Conservation (phyloP, 179 eudicot species). For the Beta corolliflora region DNA sequence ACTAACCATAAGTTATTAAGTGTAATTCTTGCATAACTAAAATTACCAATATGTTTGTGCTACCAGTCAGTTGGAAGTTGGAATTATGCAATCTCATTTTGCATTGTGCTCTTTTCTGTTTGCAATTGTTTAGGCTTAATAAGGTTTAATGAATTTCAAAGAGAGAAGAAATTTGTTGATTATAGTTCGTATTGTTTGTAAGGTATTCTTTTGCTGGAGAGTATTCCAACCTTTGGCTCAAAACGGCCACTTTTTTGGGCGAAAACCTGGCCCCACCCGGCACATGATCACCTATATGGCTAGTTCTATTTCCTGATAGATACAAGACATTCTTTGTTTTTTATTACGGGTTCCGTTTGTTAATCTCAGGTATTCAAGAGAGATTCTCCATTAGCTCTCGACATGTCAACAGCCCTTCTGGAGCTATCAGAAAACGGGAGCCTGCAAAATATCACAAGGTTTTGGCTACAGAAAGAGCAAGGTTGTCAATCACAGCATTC, state of each 20-base stretch:
- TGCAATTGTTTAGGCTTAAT: too few relatives aligned
- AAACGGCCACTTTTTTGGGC: too few relatives aligned
- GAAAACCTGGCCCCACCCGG: too few relatives aligned
- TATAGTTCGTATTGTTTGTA: too few relatives aligned
- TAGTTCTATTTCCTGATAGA: too few relatives aligned
- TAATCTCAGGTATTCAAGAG: slow-evolving; percentile 56
- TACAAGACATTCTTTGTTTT: too few relatives aligned
- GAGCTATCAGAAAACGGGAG: slow-evolving; percentile 58
- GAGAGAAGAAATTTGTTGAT: too few relatives aligned
- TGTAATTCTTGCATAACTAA: not conserved
- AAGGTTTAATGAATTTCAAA: too few relatives aligned
- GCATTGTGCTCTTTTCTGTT: too few relatives aligned
- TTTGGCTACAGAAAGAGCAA: slow-evolving; percentile 38
- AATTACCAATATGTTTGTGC: not conserved
- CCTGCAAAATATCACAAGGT: slow-evolving; percentile 49
- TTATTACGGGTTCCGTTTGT: not conserved
- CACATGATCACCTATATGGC: too few relatives aligned
- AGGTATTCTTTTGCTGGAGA: too few relatives aligned
- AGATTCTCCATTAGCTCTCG: slow-evolving; percentile 63
- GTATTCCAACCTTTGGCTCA: too few relatives aligned
- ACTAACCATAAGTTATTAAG: not conserved
- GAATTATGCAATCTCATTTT: not conserved
- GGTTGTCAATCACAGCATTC: slow-evolving; percentile 29
- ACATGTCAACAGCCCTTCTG: slow-evolving; percentile 66
- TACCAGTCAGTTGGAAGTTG: not conserved